These are phyloP conservation scores for Crataegus laevigata DNA, from an alignment of 306 rosid genomes.

Conservation along the genomic window DNA sequence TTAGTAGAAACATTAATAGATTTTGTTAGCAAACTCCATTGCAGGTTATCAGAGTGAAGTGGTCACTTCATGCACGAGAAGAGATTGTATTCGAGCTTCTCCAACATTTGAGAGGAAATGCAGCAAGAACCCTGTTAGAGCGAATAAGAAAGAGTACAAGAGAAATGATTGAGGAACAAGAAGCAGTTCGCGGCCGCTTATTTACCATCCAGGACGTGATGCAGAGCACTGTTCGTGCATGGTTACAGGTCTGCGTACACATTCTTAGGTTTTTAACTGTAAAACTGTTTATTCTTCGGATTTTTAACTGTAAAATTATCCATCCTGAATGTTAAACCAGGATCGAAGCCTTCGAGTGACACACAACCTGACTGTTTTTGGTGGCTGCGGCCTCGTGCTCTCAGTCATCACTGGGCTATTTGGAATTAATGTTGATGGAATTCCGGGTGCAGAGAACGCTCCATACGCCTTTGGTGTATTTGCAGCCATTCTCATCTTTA, in stretches of 20 bases:
- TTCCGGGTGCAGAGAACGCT: constrained; percentile 56
- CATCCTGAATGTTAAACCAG: constrained; percentile 32
- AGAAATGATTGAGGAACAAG: constrained; percentile 95
- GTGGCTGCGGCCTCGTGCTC: constrained; percentile 79
- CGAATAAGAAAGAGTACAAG: constrained; percentile 57
- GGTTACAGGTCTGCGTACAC: constrained; percentile 68
- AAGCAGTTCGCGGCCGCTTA: constrained; percentile 91
- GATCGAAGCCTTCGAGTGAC: constrained; percentile 87
- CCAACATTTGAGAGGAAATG: constrained; percentile 69
- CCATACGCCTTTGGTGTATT: constrained; percentile 85
- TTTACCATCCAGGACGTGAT: constrained; percentile 94
- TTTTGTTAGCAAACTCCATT: not conserved
- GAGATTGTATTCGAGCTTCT: constrained; percentile 87
- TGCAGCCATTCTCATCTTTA: constrained; percentile 42
- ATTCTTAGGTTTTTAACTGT: not conserved
- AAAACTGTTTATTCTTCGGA: not conserved
- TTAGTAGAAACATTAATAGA: not conserved
- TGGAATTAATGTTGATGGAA: constrained; percentile 93
- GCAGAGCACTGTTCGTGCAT: constrained; percentile 92
- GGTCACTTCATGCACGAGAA: constrained; percentile 96
- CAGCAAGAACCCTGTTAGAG: constrained; percentile 52
- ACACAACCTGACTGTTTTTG: constrained; percentile 75
- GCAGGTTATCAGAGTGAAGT: constrained; percentile 96
- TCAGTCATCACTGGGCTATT: constrained; percentile 77
- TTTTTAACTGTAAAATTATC: not conserved